Evolutionary conservation across 1,284 basidiomycete species (phyloP), one percentile per base, ranked within the genome.

Genomic region (Cryptococcus hybrid): DNA sequence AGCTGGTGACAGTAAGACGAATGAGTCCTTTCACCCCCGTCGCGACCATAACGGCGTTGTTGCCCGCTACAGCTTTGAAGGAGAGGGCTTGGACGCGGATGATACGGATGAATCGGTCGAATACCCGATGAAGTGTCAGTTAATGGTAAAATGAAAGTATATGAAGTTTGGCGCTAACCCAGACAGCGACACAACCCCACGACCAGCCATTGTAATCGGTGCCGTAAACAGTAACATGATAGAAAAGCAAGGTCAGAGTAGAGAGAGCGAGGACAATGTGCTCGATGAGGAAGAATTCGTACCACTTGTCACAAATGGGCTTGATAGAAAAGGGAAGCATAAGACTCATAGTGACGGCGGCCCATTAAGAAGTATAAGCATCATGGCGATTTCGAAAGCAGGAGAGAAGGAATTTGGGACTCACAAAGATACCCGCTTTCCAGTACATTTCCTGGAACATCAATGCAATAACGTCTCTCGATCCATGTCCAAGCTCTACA

Each of bases 201-300:
- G 70, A 47, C 46, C 51, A 69, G 0, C 60, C 45, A 39, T 65
- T 54, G 52, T 64, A 69, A 5, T 57, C 57, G 13, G 54, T 57
- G 9, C 56, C 54, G 47, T 63, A 64, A 30, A 60, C 51, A 0
- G 61, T 60, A 36, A 70, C 58, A 56, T 74, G 69, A 52, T 59
- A 62, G 40, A 55, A 66, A 35, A 67, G 59, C n/a, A 65, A 36
- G 5, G 61, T 59, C 13, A 69, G 57, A 7, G 52, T 56, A 11
- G 54, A 53, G n/a, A 67, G 15, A 7, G 63, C 64, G 15, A 70
- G 56, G n/a, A 54, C 47, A 50, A 73, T 70, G 49, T 72, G 70
- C 7, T 60, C 40, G 15, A 68, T 35, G 30, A 72, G 54, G 58
- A 70, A 72, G 35, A 63, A n/a, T 55, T 72, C 70, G 57, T 72